Evolutionary conservation across 768 basidiomycete species (phyloP), one percentile per base, ranked within the genome.

Genomic region (Gelatoporia subvermispora): DNA sequence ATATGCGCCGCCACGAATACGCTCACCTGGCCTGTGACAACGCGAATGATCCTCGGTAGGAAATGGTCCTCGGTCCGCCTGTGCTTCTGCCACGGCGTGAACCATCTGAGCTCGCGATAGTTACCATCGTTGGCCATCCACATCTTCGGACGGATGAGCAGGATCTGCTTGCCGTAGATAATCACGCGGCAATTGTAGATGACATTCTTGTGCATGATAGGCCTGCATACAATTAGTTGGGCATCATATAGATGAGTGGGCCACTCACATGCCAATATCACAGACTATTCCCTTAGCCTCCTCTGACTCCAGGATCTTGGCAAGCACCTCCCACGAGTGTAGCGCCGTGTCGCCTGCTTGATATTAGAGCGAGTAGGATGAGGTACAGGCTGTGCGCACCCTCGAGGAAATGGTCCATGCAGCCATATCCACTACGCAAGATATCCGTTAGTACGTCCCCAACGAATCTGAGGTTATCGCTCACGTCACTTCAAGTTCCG

Each of bases 101-200:
- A 99, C 65, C 92, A 90, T 13, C 88, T 58, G 39, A 69, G 54
- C 67, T 76, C 73, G 56, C 96, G 87, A 65, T 99, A 99, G 62
- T 98, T 98, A 3, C 96, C 96, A 59, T 96, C 93, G 62, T 98
- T 98, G 1, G 96, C 96, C 39, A 99, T 75, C 96, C 96, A 99
- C 94, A 99, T 94, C 72, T 98, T 99, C 0, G 96, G 96, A 20
- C 96, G 83, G 54, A 99, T 98, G 53, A 97, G 81, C 1, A 97
- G 69, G 51, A 99, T 93, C 69, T 90, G 79, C 47, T 81, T 76
- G 68, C 93, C 76, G 61, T 92, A 79, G 37, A 94, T 81, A 63
- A 98, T 85, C 31, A 98, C 75, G 17, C 96, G 85, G 65, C 93
- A 96, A 62, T 99, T 99, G 72, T 97, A 98, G 54, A 87, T 94